phyloP scores from a whole-genome alignment of 2,329 filamentous ascomycete genomes.

The Colletotrichum eleusines region DNA sequence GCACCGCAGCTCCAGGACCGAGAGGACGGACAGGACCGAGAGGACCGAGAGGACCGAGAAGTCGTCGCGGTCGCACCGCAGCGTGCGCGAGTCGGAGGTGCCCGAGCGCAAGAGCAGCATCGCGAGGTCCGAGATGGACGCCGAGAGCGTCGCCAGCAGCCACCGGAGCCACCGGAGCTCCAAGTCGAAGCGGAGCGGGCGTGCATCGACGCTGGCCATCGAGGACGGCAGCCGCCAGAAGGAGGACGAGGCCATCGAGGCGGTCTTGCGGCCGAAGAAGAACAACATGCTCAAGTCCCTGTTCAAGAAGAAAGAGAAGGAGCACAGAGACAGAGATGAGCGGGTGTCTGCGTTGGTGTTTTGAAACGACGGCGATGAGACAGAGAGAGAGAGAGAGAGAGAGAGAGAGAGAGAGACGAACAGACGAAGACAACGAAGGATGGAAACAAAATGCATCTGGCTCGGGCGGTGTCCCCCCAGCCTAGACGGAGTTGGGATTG shows the following conservation, averaged over 20 bases:
- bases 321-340: slow-evolving; percentile 51
- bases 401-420: slow-evolving; percentile 17
- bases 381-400: slow-evolving; percentile 18
- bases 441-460: slow-evolving; percentile 31
- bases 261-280: slow-evolving; percentile 61
- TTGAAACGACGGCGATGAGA: slow-evolving; percentile 23
- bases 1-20: slow-evolving; percentile 45
- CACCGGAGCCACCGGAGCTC: slow-evolving; percentile 50
- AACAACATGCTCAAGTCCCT: slow-evolving; percentile 70
- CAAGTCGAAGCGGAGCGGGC: slow-evolving; percentile 50
- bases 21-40: slow-evolving; percentile 47
- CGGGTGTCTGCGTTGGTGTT: slow-evolving; percentile 41
- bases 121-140: slow-evolving; percentile 43
- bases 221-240: slow-evolving; percentile 55
- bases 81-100: slow-evolving; percentile 44
- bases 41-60: slow-evolving; percentile 47
- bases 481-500: slow-evolving; percentile 40
- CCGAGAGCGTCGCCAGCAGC: slow-evolving; percentile 55
- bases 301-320: slow-evolving; percentile 67
- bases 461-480: slow-evolving; percentile 35
- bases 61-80: slow-evolving; percentile 47
- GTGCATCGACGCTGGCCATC: slow-evolving; percentile 49
- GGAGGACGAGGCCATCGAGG: slow-evolving; percentile 49
- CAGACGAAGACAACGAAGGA: slow-evolving; percentile 15
- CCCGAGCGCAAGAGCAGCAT: slow-evolving; percentile 45